These are phyloP conservation scores for Eimeria falciformis DNA, from an alignment of 169 alveolate species.

Conservation along the genomic window DNA sequence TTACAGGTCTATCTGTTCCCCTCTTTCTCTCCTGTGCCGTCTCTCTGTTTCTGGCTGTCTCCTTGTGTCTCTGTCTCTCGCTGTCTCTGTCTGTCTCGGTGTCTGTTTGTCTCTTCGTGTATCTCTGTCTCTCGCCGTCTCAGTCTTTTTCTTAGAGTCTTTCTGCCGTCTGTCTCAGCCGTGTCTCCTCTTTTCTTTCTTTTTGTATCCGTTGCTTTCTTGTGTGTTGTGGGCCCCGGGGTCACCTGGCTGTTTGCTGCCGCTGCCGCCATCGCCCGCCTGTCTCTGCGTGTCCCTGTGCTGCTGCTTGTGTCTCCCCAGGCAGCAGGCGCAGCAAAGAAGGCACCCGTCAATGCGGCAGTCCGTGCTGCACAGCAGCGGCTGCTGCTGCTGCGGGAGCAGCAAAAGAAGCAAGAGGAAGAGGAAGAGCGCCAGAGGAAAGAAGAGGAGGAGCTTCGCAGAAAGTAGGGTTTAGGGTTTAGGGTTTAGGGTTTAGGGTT, in stretches of 20 bases:
- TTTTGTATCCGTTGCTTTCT: no score
- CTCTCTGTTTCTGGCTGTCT: no score
- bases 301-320: background rate
- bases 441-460: conserved; percentile 76
- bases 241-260: background rate
- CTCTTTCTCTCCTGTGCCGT: no score
- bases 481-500: background rate
- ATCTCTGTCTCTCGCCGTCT: no score
- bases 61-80: no score
- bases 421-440: conserved; percentile 56
- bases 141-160: no score
- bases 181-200: no score
- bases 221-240: no score
- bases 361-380: conserved; percentile 79
- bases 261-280: background rate
- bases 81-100: no score
- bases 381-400: conserved; percentile 66
- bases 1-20: no score
- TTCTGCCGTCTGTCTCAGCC: no score
- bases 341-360: conserved; percentile 71
- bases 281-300: background rate
- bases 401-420: conserved; percentile 64
- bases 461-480: conserved; percentile 42
- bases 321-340: conserved; percentile 62
- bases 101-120: no score